A percentile compares a stretch with the other conserved stretches of the same genome.
Conservation (phyloP, 192 early-diverging fungal species). For the Spizellomyces sp. region DNA sequence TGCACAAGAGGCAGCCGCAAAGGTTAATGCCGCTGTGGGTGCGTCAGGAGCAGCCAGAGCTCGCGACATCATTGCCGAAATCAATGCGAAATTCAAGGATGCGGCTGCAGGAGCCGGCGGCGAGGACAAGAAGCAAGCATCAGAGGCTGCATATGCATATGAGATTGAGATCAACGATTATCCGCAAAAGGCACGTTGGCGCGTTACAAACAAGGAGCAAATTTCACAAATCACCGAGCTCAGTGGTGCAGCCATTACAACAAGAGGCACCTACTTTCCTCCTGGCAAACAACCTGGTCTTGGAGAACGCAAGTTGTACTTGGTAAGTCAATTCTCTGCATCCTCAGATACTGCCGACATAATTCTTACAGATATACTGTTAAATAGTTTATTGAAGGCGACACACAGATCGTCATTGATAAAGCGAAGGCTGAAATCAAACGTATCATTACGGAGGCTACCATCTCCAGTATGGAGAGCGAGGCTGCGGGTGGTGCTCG, state of each 20-base stretch:
- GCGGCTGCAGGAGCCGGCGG: conserved; percentile 25
- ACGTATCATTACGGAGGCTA: conserved; percentile 87
- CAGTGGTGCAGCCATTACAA: conserved; percentile 94
- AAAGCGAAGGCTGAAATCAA: conserved; percentile 92
- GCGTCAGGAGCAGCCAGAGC: conserved; percentile 49
- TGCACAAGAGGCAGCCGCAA: conserved; percentile 59
- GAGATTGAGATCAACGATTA: conserved; percentile 99
- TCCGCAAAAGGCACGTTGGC: conserved; percentile 92
- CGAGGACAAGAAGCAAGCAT: conserved; percentile 36
- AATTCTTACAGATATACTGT: conserved; percentile 4
- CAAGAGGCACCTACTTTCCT: conserved; percentile 85
- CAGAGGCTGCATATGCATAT: conserved; percentile 59
- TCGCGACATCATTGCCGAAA: conserved; percentile 59
- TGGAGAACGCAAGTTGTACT: conserved; percentile 88
- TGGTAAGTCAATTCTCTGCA: conserved; percentile 48
- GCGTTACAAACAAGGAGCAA: conserved; percentile 94
- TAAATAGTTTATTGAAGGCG: conserved; percentile 83
- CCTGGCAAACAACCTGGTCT: conserved; percentile 78
- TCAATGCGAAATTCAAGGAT: conserved; percentile 54
- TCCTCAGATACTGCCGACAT: conserved; percentile 17
- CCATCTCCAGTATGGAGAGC: conserved; percentile 56
- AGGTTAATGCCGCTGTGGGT: conserved; percentile 56
- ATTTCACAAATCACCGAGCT: conserved; percentile 92
- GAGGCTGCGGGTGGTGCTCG: conserved; percentile 34
- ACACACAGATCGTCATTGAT: conserved; percentile 86